Evolutionary conservation across 805 yeast species (phyloP).

Genomic region (Candida stauntonica): DNA sequence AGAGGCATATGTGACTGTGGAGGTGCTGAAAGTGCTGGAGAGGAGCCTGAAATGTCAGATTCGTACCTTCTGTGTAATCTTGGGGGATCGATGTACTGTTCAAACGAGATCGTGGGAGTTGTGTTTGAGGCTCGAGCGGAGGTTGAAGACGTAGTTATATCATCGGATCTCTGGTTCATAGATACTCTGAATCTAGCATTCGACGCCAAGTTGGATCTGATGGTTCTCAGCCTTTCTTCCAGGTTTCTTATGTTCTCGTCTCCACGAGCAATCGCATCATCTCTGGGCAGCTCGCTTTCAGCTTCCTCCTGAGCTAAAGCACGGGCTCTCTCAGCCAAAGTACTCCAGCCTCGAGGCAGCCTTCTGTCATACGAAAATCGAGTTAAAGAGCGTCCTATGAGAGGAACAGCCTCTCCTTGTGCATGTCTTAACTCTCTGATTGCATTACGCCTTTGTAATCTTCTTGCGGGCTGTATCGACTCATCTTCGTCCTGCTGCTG

Average conservation of each 20-base stretch:
- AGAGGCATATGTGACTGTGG: not conserved
- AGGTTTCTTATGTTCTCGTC: conserved; percentile 1
- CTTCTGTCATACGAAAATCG: not conserved
- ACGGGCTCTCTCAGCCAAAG: not conserved
- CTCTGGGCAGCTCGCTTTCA: not conserved
- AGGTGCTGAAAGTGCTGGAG: too few species aligned
- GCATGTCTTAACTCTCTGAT: conserved; percentile 8
- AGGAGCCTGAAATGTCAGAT: too few species aligned
- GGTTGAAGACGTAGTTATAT: not conserved
- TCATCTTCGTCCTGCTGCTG: not conserved
- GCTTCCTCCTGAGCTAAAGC: not conserved
- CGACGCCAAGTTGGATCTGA: conserved; percentile 3
- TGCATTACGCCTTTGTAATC: conserved; percentile 11
- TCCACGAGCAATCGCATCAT: conserved; percentile 1
- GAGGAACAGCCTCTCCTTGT: conserved; percentile 3
- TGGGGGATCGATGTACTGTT: not conserved
- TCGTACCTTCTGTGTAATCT: not conserved
- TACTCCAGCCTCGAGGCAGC: not conserved
- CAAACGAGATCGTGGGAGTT: not conserved
- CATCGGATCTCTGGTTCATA: not conserved
- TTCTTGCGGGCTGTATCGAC: conserved; percentile 6
- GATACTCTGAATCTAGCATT: not conserved
- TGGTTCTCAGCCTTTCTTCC: not conserved
- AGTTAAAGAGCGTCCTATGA: not conserved
- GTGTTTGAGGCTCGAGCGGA: too few species aligned